Base-by-base conservation (phyloP, 2,329 filamentous ascomycete species). In the Cadophora luteo-olivacea region DNA sequence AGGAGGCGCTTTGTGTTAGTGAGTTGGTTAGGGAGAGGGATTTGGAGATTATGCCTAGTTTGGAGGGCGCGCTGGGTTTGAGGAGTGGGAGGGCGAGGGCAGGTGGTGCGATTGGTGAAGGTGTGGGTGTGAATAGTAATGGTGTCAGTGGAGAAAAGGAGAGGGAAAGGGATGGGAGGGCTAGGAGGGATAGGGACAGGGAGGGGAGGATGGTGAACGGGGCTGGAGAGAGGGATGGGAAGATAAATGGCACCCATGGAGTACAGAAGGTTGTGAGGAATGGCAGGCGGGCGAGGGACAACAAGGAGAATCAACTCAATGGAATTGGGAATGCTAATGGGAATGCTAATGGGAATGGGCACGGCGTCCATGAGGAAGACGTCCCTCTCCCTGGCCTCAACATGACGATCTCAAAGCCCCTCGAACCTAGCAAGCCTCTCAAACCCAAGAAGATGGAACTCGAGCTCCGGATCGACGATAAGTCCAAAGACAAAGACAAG, bases 1-100 rank as follows among this genome's bases (percentile, higher is more conserved):
- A 32, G 0, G 64, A 66, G 6, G 51, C 64, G n/a, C 11, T 69
- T 22, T 69, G 64, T 61, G 61, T 66, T 36, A 66, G 63, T 29
- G 48, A 32, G 2, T 51, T 69, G 36, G 36, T 69, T 33, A 33
- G 51, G 25, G 51, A 64, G 61, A 55, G 38, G 22, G 68, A 69
- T 64, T 55, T 64, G 19, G 60, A 54, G 24, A 65, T 61, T 4
- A 58, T 66, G 68, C 68, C 68, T n/a, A 38, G 52, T 36, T 49
- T 69, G 25, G 64, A 69, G 45, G 55, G 25, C 14, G 45, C 64
- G 22, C 22, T 69, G 38, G 57, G 58, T 19, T 51, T 52, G 54
- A 68, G 66, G 52, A 64, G 66, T 36, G 66, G 61, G 33, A 58
- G 61, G 29, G 22, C 32, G 24, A 51, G 24, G 24, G 45, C 25